These are phyloP conservation scores for Neohortaea acidophila DNA, from an alignment of 495 filamentous ascomycete species.

Conservation along the genomic window DNA sequence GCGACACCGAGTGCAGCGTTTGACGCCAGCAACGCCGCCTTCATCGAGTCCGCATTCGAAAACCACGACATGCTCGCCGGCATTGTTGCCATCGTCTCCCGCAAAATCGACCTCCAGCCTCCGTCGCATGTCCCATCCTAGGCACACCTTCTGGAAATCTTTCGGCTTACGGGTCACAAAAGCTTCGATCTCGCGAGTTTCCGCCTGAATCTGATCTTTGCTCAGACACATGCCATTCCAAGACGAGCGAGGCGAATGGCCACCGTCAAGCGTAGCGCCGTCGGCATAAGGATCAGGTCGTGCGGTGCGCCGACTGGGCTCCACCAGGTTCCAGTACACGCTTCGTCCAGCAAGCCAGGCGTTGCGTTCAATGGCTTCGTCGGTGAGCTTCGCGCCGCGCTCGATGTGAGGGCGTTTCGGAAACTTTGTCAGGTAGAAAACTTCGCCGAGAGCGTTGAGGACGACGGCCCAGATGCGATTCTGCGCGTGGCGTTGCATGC, in stretches of 20 bases:
- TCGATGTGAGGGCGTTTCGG: constrained; percentile 33
- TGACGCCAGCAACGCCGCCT: constrained; percentile 33
- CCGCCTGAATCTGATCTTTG: constrained; percentile 51
- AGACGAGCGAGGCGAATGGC: constrained; percentile 52
- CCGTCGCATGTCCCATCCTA: constrained; percentile 86
- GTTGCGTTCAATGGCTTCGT: constrained; percentile 39
- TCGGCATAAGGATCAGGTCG: constrained; percentile 53
- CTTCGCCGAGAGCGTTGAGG: constrained; percentile 81
- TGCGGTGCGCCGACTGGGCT: constrained; percentile 55
- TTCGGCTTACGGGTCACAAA: constrained; percentile 60
- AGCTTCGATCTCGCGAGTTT: constrained; percentile 66
- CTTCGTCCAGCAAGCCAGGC: constrained; percentile 71
- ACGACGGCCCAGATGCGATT: constrained; percentile 71
- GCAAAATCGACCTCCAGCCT: constrained; percentile 80
- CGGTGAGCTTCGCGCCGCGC: constrained; percentile 22
- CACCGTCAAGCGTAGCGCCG: constrained; percentile 40
- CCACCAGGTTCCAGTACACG: constrained; percentile 65
- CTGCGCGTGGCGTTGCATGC: constrained; percentile 45
- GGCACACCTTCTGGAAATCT: constrained; percentile 62
- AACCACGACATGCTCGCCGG: constrained; percentile 61
- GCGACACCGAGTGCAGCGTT: constrained; percentile 36
- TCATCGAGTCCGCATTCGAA: constrained; percentile 55
- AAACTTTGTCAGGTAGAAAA: constrained; percentile 64
- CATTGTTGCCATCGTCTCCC: constrained; percentile 53
- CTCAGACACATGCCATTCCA: constrained; percentile 57